Base-by-base conservation (phyloP, 345 rosid genomes). In the Pistacia atlantica region DNA sequence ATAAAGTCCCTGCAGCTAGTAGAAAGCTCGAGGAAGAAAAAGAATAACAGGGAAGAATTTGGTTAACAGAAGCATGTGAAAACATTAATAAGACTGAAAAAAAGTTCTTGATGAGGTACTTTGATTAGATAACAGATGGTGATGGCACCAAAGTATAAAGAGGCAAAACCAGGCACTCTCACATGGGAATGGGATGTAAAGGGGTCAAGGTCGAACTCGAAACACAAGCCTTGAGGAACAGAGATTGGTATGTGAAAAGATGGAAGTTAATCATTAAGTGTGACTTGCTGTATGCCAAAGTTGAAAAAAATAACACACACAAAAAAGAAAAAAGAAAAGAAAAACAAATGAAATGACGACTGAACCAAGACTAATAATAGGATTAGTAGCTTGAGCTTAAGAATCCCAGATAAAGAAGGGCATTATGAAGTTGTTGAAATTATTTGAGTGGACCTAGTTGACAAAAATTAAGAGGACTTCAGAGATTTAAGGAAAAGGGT, bases 181-280 rank as follows among this genome's bases (percentile, higher is more conserved):
- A 81, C 86, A 81, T 81, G 84, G 83, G 78, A 22, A 81, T 81
- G 84, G 83, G 78, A 22, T 79, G 75, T 35, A 67, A 5, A 55
- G 75, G 77, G 60, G 20, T 65, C 28, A 60, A 22, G 46, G 65
- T 22, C 25, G 25, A 22, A 22, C 25, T 72, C 49, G 73, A 82
- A 72, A 37, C 8, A 60, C 45, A 57, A 65, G 74, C 52, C 72
- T 58, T 67, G 67, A 49, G 25, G 67, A 70, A 54, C 64, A 75
- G 46, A 77, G 80, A 63, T 16, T 73, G 81, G 68, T 57, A 77
- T 11, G 63, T 67, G 62, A 48, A 38, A 75, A 49, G 55, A 63
- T 18, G 54, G 48, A 48, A 38, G 35, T 68, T 35, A 45, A 78
- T 64, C 76, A 77, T 72, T 74, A 66, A 57, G 49, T 25, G 73